phyloP scores from a whole-genome alignment of 2,329 filamentous ascomycete species.

The Aspergillus uvarum region DNA sequence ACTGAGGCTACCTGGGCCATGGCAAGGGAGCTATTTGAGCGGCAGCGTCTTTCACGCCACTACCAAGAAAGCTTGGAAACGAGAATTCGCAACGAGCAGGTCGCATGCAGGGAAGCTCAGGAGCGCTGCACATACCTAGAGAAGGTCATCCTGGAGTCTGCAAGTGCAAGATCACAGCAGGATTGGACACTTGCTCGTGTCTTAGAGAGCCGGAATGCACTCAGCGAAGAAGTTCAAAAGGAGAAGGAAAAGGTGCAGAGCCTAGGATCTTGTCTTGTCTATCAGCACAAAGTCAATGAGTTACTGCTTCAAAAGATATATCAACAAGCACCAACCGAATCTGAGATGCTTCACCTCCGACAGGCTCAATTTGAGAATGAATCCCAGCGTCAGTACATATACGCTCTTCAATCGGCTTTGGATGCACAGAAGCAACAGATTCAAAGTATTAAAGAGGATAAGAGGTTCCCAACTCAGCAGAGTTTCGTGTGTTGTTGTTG shows the following conservation, averaged over 20 bases:
- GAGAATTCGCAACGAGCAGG: not conserved
- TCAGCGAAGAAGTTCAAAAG: not conserved
- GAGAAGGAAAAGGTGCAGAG: not conserved
- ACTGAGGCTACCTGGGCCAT: not conserved
- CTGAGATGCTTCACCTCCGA: no score
- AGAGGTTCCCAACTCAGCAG: no score
- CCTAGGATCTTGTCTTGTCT: no score
- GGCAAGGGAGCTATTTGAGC: not conserved
- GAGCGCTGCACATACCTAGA: not conserved
- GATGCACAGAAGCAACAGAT: no score
- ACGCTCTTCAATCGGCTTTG: no score
- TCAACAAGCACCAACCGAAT: no score
- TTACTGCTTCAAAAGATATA: no score
- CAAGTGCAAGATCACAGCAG: not conserved
- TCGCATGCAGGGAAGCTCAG: not conserved
- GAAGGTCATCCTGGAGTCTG: not conserved
- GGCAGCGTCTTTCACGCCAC: not conserved
- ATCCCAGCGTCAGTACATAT: no score
- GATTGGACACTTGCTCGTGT: not conserved
- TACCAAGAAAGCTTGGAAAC: not conserved
- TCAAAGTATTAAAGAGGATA: no score
- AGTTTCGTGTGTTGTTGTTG: no score
- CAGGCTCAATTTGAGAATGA: no score
- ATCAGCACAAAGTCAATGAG: no score
- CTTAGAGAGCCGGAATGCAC: not conserved